Conservation (phyloP, 768 basidiomycete species). For the Mycena kentingensis region DNA sequence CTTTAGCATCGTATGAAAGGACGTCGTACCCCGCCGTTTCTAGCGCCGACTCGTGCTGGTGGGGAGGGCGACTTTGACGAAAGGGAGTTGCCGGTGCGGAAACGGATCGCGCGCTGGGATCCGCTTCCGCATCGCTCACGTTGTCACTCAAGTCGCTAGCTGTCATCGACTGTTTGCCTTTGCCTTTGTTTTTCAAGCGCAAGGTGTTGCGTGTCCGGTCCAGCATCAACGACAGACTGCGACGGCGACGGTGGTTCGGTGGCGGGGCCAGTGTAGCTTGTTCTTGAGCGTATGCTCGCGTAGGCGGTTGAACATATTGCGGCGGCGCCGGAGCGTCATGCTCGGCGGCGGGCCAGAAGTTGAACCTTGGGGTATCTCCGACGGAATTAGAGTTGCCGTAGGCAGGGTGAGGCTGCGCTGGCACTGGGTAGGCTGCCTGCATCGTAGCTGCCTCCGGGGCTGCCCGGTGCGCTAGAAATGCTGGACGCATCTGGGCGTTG, state of each 20-base stretch:
- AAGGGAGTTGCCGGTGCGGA: slow-evolving; percentile 15
- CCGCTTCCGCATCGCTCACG: not conserved
- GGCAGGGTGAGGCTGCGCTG: not conserved
- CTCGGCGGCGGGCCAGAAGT: not conserved
- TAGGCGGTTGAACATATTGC: not conserved
- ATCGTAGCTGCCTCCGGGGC: not conserved
- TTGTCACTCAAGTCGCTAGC: not conserved
- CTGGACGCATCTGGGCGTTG: slow-evolving; percentile 5
- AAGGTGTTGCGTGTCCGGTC: slow-evolving; percentile 5
- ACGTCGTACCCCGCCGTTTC: slow-evolving; percentile 21
- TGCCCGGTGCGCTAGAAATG: not conserved
- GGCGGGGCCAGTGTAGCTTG: not conserved
- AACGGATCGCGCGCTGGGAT: not conserved
- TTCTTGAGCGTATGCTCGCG: not conserved
- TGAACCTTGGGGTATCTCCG: too few species aligned
- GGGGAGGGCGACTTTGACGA: not conserved
- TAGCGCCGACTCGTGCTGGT: slow-evolving; percentile 19
- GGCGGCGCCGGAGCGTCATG: not conserved
- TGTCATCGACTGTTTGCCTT: not conserved
- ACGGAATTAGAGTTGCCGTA: not conserved
- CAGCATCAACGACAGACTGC: not conserved
- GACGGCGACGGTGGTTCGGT: slow-evolving; percentile 5
- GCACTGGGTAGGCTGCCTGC: too few species aligned
- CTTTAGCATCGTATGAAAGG: slow-evolving; percentile 17
- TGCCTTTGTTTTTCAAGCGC: slow-evolving; percentile 3